phyloP scores from a whole-genome alignment of 2,329 filamentous ascomycete genomes.

The Monosporascus sp. region DNA sequence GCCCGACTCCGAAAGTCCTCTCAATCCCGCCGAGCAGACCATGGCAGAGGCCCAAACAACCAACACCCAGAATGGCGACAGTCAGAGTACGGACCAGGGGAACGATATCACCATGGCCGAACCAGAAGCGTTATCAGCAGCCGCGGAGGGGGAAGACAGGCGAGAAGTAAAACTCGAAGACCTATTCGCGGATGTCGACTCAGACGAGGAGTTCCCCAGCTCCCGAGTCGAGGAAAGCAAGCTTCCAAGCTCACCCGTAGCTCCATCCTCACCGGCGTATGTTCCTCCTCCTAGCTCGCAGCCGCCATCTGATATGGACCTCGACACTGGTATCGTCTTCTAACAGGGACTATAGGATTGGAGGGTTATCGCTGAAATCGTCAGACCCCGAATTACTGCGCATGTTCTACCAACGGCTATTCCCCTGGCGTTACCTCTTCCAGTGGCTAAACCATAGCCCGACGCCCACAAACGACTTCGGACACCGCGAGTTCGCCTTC shows the following conservation, averaged over 20 bases:
- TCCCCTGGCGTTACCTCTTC: slow-evolving; percentile 90
- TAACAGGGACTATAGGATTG: slow-evolving; percentile 25
- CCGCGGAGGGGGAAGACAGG: slow-evolving; percentile 23
- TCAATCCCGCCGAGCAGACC: slow-evolving; percentile 28
- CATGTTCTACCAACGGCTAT: slow-evolving; percentile 91
- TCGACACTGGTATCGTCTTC: neutral
- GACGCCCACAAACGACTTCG: slow-evolving; percentile 80
- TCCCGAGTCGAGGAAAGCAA: slow-evolving; percentile 35
- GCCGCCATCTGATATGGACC: slow-evolving; percentile 11
- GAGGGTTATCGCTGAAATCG: slow-evolving; percentile 34
- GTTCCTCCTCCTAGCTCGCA: slow-evolving; percentile 25
- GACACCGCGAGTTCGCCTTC: slow-evolving; percentile 91
- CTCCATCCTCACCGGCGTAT: slow-evolving; percentile 32
- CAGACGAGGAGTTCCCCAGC: slow-evolving; percentile 56
- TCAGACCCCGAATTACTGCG: slow-evolving; percentile 82
- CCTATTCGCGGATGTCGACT: slow-evolving; percentile 52
- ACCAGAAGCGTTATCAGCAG: slow-evolving; percentile 13
- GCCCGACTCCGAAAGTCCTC: slow-evolving; percentile 21
- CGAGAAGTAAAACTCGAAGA: slow-evolving; percentile 52
- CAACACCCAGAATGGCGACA: slow-evolving; percentile 20
- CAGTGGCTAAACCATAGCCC: slow-evolving; percentile 97
- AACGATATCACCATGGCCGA: slow-evolving; percentile 38
- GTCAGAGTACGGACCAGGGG: slow-evolving; percentile 21
- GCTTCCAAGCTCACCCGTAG: slow-evolving; percentile 35
- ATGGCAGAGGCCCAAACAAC: slow-evolving; percentile 26